A percentile compares a stretch with the other conserved stretches of the same genome.
Evolutionary conservation across 2,329 filamentous ascomycete genomes (phyloP).

Genomic region (Ploettnerulaceae sp.): DNA sequence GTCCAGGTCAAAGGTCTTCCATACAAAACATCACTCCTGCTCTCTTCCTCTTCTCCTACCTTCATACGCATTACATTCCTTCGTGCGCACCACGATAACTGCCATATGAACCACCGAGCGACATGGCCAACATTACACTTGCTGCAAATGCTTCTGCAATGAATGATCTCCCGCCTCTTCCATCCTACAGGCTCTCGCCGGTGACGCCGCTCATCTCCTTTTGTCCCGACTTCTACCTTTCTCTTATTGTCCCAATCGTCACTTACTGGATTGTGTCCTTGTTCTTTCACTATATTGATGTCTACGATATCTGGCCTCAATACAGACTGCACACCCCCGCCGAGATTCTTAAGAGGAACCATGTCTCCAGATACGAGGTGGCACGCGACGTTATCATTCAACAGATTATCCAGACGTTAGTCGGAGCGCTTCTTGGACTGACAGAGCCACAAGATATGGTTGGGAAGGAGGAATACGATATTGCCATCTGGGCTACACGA

Average conservation of each 20-base stretch:
- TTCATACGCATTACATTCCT: constrained; percentile 22
- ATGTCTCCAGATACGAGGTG: constrained; percentile 78
- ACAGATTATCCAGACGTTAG: constrained; percentile 79
- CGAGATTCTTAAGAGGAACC: constrained; percentile 86
- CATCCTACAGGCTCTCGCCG: constrained; percentile 68
- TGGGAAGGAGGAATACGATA: constrained; percentile 78
- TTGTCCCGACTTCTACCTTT: constrained; percentile 76
- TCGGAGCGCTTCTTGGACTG: constrained; percentile 61
- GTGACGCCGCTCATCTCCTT: constrained; percentile 69
- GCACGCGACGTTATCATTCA: constrained; percentile 88
- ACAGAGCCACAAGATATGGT: constrained; percentile 69
- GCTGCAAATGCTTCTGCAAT: constrained; percentile 33
- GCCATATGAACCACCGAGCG: constrained; percentile 17
- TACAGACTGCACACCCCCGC: constrained; percentile 94
- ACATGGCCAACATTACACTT: constrained; percentile 43
- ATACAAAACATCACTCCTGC: constrained; percentile 5
- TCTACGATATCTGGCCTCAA: constrained; percentile 78
- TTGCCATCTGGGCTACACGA: constrained; percentile 84
- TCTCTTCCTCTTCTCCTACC: constrained; percentile 1
- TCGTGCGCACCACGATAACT: constrained; percentile 35
- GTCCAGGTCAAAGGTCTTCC: background rate
- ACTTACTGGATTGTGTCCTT: constrained; percentile 86
- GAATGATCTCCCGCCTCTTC: constrained; percentile 75
- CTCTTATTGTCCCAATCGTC: constrained; percentile 69
- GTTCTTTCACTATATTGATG: constrained; percentile 78